Base-by-base conservation (phyloP, 2,329 filamentous ascomycete species). In the Epichloe hybrida region DNA sequence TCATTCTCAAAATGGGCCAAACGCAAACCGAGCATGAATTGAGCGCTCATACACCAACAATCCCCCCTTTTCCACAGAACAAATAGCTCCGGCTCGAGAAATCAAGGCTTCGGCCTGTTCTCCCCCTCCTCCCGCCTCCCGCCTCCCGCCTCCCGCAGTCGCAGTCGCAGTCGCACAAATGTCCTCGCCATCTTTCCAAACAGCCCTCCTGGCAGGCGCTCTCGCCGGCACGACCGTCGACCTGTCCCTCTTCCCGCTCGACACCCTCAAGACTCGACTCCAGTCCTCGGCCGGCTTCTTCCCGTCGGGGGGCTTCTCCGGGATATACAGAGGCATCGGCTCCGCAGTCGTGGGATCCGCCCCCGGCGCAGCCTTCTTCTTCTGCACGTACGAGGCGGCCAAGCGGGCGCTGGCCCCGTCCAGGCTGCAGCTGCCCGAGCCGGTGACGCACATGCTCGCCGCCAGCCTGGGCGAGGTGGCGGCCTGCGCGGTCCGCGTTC, bases 211-310 rank as follows among this genome's bases (percentile, higher is more conserved):
- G 75, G 88, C 93, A 59, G 93, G 93, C 67, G 93, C 83, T 63
- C 73, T 96, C 58, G 93, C 93, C 58, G 93, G 93, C 64, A 93
- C 93, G 46, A 95, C 90, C 13, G 93, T 97, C 68, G 93, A 98
- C 78, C 83, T 95, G 62, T 89, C 89, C 51, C 87, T 98, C 64
- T 98, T 87, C 74, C 93, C 93, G 0, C 88, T 98, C 75, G 94
- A 98, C 77, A 98, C 93, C 0, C 83, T 98, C 64, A 98, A 98
- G 72, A 98, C 94, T 41, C 89, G 93, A 15, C 87, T 98, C 6
- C 93, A 98, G 72, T 88, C 89, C 56, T 79, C 79, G 46, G 66
- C 76, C 51, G 82, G 84, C 66, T 89, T 95, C 73, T 81, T 88
- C 63, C 76, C 85, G 51, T 83, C 84, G 3, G 91, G 93, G 93